Evolutionary conservation across 306 rosid genomes (phyloP).

Genomic region (Phaseolus lunatus): DNA sequence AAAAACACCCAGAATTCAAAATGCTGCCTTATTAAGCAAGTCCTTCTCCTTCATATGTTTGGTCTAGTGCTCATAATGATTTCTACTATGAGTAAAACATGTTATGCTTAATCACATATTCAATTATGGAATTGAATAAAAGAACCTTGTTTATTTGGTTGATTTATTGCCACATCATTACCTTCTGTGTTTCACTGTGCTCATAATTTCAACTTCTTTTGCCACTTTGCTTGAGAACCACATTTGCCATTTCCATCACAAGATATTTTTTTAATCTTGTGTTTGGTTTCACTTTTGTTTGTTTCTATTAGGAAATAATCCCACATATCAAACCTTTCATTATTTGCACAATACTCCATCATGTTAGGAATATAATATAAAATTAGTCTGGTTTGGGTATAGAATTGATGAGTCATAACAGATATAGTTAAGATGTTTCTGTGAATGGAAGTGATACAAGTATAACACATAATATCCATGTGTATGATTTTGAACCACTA

Average conservation of each 20-base stretch:
- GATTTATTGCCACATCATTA: conserved; percentile 13
- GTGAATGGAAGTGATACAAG: neutral
- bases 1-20: conserved; percentile 36
- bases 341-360: conserved; percentile 18
- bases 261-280: neutral
- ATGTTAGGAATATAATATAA: neutral
- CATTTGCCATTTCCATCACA: neutral
- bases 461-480: neutral
- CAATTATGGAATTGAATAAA: too few relatives aligned
- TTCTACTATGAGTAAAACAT: too few relatives aligned
- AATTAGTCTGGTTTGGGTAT: neutral
- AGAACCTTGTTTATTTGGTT: neutral
- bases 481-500: neutral
- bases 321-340: neutral
- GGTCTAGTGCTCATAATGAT: too few relatives aligned
- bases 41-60: neutral
- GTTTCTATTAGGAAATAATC: conserved; percentile 16
- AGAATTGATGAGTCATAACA: neutral
- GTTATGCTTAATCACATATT: too few relatives aligned
- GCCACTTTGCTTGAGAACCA: conserved; percentile 42
- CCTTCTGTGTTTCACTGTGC: neutral
- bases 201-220: neutral
- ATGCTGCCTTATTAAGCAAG: conserved; percentile 20
- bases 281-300: conserved; percentile 23
- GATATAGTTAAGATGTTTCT: neutral